phyloP scores from a whole-genome alignment of 139 green algal species.

The Parachlorella kessleri region DNA sequence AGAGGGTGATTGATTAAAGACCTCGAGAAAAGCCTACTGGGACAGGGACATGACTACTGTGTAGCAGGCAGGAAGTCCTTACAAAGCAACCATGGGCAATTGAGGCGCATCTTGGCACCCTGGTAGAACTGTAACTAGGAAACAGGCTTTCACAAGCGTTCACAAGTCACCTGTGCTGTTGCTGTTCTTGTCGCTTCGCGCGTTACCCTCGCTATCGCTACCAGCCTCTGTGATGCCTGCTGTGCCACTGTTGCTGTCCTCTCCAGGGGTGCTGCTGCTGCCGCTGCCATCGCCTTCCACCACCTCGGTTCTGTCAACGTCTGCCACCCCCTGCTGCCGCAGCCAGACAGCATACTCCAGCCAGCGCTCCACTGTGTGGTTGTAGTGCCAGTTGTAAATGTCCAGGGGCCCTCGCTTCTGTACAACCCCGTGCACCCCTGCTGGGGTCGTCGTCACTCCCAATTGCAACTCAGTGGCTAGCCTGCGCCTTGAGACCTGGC shows the following conservation, averaged over 20 bases:
- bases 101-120: too few relatives aligned
- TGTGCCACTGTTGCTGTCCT: background rate
- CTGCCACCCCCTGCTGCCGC: background rate
- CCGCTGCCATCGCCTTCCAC: background rate
- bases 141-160: too few relatives aligned
- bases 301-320: background rate
- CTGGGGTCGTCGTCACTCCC: background rate
- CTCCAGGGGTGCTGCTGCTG: background rate
- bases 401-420: constrained; percentile 13
- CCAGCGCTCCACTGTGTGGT: background rate
- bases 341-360: background rate
- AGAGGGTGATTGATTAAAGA: background rate
- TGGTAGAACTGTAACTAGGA: too few relatives aligned
- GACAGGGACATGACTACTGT: background rate
- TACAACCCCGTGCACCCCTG: constrained; percentile 14
- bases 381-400: constrained; percentile 8
- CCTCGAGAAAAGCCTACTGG: background rate
- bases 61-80: background rate
- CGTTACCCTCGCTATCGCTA: background rate
- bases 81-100: too few relatives aligned
- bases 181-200: background rate
- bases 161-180: too few relatives aligned
- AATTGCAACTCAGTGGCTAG: too few relatives aligned
- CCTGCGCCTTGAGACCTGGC: background rate
- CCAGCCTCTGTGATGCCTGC: background rate